Evolutionary conservation across 1,139 yeast genomes (phyloP).

Genomic region (Diutina pseudorugosa): DNA sequence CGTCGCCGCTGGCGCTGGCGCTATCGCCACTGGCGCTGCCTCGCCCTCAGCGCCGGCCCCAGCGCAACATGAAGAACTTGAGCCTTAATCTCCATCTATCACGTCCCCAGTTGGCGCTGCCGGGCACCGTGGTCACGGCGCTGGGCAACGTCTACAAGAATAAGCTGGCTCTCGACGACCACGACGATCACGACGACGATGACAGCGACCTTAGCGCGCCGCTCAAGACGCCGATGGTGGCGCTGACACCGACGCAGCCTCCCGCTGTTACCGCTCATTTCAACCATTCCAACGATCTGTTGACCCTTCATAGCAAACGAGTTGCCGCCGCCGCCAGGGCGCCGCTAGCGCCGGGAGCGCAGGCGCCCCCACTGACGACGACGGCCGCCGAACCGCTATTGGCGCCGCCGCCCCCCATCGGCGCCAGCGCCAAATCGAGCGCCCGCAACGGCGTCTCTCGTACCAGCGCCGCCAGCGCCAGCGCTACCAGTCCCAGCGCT

Average conservation of each 20-base stretch:
- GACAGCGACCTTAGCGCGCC: too few species aligned
- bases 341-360: background rate
- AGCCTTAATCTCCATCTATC: background rate
- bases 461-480: background rate
- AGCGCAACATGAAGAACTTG: constrained; percentile 1
- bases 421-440: background rate
- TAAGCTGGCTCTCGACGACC: background rate
- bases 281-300: background rate
- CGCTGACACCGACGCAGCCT: background rate
- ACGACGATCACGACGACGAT: background rate
- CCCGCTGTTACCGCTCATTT: background rate
- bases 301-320: background rate
- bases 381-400: background rate
- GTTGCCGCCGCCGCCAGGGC: too few species aligned
- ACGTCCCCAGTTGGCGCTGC: background rate
- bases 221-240: background rate
- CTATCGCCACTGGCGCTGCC: background rate
- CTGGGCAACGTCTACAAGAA: background rate
- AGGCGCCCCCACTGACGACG: background rate
- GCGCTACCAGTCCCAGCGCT: background rate
- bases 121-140: constrained; percentile 1
- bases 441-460: background rate
- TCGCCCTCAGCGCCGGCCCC: background rate
- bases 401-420: background rate
- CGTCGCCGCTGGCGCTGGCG: background rate